Base-by-base conservation (phyloP, 2,329 filamentous ascomycete genomes). In the Paracoccidioides lutzii region DNA sequence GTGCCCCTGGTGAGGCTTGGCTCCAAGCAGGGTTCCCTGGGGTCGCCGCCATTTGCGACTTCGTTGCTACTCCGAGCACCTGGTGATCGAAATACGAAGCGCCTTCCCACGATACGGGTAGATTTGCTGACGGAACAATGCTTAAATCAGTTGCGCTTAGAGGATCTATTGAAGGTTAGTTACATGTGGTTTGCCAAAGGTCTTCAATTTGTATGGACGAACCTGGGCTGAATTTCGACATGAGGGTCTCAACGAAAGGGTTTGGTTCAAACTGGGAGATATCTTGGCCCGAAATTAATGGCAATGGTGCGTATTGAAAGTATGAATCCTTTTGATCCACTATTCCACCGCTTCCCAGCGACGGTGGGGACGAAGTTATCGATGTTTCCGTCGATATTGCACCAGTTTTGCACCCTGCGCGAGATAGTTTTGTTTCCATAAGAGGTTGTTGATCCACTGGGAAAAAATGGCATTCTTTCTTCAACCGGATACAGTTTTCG, bases 401-500 rank as follows among this genome's bases (percentile, higher is more conserved):
- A 45, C 78, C 77, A 22, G 69, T 58, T 55, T 76, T 76, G 8
- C 72, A 72, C 38, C 61, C 69, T 28, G 72, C 67, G 35, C 75
- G 73, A 43, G 73, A 65, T 58, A 75, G 74, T 62, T 75, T 75
- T 7, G 32, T 37, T 56, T 76, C 73, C 42, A 76, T 67, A 8
- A 78, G 76, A 32, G 80, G 81, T 61, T 82, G 79, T 67, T 90
- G 87, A 61, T 95, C 90, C 28, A 96, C 90, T 0, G 90, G 88
- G 63, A 84, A 87, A 72, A 95, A 97, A 67, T 86, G 88, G 72
- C 91, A 97, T 61, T 95, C 89, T 66, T 95, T 96, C 71, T 94
- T 94, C 66, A 97, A 75, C 49, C 90, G 83, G 65, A 95, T 95
- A 72, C 91, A 97, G 74, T 95, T 95, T 61, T 86, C 82, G 72